Base-by-base conservation (phyloP, 2,329 filamentous ascomycete species). In the Talaromyces atroroseus region DNA sequence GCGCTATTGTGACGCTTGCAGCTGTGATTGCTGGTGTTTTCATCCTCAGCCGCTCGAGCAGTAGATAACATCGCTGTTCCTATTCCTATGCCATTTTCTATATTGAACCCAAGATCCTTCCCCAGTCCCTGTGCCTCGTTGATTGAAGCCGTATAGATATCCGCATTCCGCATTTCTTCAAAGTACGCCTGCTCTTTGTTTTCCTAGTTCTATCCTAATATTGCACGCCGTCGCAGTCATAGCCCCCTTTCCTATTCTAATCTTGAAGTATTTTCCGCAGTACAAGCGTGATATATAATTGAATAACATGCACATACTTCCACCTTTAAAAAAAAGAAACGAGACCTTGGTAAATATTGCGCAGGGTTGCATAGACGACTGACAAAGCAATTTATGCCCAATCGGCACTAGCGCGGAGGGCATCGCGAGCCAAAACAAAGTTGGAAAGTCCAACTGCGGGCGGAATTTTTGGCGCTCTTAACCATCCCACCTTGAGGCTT, bases 21-120 rank as follows among this genome's bases (percentile, higher is more conserved):
- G 90, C 95, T 45, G 92, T 96, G 38, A 96, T 99, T 73, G 81
- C 95, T 42, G 90, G 89, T 62, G 92, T 97, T 11, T 99, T 99
- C 76, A 86, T 91, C 44, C 84, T 99, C 66, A 86, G 89, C 59
- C 85, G 91, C 62, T 76, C 86, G 44, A 80, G 75, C 16, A 78
- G 74, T 59, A 75, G 78, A 65, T 74, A 44, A 16, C 5, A 36
- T 36, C 32, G 29, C 11, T 12, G 29, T 34, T 29, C 29, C 29
- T 16, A 12, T 49, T 21, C 4, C 32, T 20, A 23, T 46, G 47
- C 26, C 21, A 23, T n/a, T 20, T 44, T 18, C 26, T 42, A 20
- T 46, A 36, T 14, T 51, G 18, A 14, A 49, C 8, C 26, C 23
- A 29, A 32, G n/a, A n/a, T n/a, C n/a, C n/a, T n/a, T n/a, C 10